A percentile compares a stretch with the other conserved stretches of the same genome.
Evolutionary conservation across 306 rosid genomes (phyloP).

Genomic region (Neltuma alba): DNA sequence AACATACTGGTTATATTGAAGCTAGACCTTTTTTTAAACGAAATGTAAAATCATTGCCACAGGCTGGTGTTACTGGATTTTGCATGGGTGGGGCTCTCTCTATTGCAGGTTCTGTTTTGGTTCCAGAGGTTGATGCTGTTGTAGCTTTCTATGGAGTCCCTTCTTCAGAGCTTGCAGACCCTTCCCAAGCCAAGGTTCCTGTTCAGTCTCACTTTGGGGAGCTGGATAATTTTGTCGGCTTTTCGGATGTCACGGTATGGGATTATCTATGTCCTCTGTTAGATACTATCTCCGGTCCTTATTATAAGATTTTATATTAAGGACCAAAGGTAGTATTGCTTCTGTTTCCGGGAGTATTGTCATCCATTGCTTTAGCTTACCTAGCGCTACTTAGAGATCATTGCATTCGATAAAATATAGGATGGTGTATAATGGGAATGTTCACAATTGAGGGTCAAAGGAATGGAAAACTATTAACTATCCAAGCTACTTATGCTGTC

Average conservation of each 20-base stretch:
- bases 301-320: too few relatives aligned
- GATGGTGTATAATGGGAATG: background rate
- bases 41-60: slow-evolving; percentile 31
- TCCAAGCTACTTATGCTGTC: background rate
- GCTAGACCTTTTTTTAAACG: slow-evolving; percentile 6
- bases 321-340: too few relatives aligned
- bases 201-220: slow-evolving; percentile 98
- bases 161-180: slow-evolving; percentile 90
- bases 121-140: slow-evolving; percentile 79
- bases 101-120: slow-evolving; percentile 92
- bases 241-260: slow-evolving; percentile 87
- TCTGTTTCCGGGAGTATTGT: background rate
- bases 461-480: background rate
- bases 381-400: background rate
- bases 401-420: background rate
- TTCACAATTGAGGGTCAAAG: background rate
- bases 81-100: slow-evolving; percentile 99
- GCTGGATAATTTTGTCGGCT: slow-evolving; percentile 83
- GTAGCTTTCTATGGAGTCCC: slow-evolving; percentile 95
- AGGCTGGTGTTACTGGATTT: slow-evolving; percentile 96
- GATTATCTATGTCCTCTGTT: slow-evolving; percentile 10
- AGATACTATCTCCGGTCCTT: too few relatives aligned
- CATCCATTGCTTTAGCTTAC: background rate
- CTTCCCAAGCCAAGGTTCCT: slow-evolving; percentile 85
- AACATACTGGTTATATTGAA: slow-evolving; percentile 4